phyloP scores from a whole-genome alignment of 1,284 basidiomycete species.

The Austroboletus sp. region DNA sequence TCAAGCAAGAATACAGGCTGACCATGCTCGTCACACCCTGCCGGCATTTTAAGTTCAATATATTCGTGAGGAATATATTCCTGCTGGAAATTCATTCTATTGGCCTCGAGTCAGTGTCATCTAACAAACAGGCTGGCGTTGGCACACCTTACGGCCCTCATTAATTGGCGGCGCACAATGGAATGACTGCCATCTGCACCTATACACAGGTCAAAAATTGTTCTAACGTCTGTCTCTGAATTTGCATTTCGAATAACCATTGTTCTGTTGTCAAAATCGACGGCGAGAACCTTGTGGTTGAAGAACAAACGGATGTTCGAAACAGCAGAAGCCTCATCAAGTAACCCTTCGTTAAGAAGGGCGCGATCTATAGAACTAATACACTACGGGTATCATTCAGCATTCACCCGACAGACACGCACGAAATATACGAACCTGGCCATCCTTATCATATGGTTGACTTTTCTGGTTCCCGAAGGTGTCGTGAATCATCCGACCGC shows the following conservation, averaged over 20 bases:
- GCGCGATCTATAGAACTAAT: constrained; percentile 91
- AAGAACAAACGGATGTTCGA: constrained; percentile 70
- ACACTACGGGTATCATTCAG: constrained; percentile 46
- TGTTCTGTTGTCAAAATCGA: constrained; percentile 66
- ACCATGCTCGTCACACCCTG: constrained; percentile 59
- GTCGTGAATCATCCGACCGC: constrained; percentile 91
- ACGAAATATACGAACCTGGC: constrained; percentile 56
- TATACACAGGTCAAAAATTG: constrained; percentile 75
- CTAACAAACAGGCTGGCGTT: constrained; percentile 6
- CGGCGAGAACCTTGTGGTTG: constrained; percentile 67
- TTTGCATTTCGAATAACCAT: constrained; percentile 46
- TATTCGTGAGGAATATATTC: constrained; percentile 94
- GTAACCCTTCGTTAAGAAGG: constrained; percentile 79
- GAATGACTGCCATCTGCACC: constrained; percentile 89
- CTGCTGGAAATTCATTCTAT: constrained; percentile 88
- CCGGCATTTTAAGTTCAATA: constrained; percentile 91
- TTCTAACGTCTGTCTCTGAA: constrained; percentile 40
- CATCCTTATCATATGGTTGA: constrained; percentile 82
- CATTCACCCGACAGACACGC: constrained; percentile 19
- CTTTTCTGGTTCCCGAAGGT: constrained; percentile 63
- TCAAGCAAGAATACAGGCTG: constrained; percentile 75
- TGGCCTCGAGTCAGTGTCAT: constrained; percentile 19
- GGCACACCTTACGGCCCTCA: constrained; percentile 78
- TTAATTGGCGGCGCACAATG: constrained; percentile 78
- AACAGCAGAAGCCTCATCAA: constrained; percentile 60